Evolutionary conservation across 2,329 filamentous ascomycete genomes (phyloP).

Genomic region (Dactylonectria macrodidyma): DNA sequence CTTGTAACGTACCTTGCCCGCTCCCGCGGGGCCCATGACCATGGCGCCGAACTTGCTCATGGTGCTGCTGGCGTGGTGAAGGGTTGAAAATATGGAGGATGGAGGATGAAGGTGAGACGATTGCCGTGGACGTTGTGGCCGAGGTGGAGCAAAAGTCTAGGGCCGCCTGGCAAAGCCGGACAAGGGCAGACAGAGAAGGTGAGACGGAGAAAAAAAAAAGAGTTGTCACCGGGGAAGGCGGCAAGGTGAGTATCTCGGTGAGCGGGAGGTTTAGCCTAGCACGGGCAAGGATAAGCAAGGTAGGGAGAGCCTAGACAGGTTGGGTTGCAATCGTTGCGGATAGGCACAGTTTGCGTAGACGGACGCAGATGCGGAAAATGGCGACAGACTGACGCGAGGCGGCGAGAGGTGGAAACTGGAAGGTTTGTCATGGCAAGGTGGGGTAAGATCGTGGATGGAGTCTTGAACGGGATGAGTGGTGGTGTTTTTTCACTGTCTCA

Average conservation of each 20-base stretch:
- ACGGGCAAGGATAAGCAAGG: constrained; percentile 1
- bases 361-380: constrained; percentile 14
- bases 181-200: not conserved
- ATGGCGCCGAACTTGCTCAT: constrained; percentile 97
- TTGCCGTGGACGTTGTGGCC: constrained; percentile 12
- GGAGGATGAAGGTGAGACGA: constrained; percentile 19
- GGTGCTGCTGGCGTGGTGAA: constrained; percentile 41
- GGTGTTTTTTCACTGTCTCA: not conserved
- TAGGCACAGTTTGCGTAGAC: not conserved
- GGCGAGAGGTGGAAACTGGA: constrained; percentile 17
- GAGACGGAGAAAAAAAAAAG: constrained; percentile 14
- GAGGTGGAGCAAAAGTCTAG: not conserved
- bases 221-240: constrained; percentile 7
- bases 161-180: not conserved
- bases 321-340: not conserved
- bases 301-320: constrained; percentile 6
- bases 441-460: constrained; percentile 17
- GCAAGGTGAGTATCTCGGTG: constrained; percentile 23
- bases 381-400: constrained; percentile 17
- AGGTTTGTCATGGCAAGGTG: constrained; percentile 33
- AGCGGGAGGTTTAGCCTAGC: constrained; percentile 1
- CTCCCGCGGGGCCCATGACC: constrained; percentile 96
- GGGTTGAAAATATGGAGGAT: constrained; percentile 14
- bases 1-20: constrained; percentile 79
- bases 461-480: not conserved